A percentile compares a stretch with the other conserved stretches of the same genome.
Evolutionary conservation across 1,284 basidiomycete species (phyloP).

Genomic region (Anthracocystis panici-leucophaei): DNA sequence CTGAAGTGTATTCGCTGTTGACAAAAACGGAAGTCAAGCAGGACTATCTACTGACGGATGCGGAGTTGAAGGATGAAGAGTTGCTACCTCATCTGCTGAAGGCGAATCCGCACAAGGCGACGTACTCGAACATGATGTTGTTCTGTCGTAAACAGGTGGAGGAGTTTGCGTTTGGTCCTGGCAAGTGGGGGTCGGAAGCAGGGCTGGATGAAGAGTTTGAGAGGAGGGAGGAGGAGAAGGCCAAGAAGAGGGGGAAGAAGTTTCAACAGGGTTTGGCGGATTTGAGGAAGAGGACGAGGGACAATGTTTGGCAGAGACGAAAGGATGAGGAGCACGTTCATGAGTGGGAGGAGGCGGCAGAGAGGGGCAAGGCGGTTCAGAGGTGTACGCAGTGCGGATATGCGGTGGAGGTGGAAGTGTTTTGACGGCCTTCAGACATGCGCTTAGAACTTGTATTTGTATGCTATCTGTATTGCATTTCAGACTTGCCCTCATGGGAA

Average conservation of each 20-base stretch:
- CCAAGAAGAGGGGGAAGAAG: conserved; percentile 91
- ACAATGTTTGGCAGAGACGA: conserved; percentile 62
- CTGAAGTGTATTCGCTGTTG: conserved; percentile 89
- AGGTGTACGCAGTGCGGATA: conserved; percentile 56
- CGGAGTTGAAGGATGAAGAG: conserved; percentile 92
- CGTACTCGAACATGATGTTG: conserved; percentile 99
- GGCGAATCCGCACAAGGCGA: conserved; percentile 95
- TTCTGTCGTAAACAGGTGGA: conserved; percentile 95
- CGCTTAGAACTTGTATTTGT: not conserved
- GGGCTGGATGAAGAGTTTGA: conserved; percentile 90
- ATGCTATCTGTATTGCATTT: conserved; percentile 8
- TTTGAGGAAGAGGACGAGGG: conserved; percentile 61
- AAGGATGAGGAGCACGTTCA: conserved; percentile 64
- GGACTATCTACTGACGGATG: conserved; percentile 82
- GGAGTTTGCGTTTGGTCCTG: conserved; percentile 84
- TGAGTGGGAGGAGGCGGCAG: conserved; percentile 52
- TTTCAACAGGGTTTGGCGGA: conserved; percentile 62
- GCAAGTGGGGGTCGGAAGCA: conserved; percentile 95
- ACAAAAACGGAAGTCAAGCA: conserved; percentile 99
- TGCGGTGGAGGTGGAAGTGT: conserved; percentile 58
- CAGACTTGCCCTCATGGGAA: conserved; percentile 44
- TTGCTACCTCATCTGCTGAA: conserved; percentile 92
- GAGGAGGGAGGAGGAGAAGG: conserved; percentile 82
- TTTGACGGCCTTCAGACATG: conserved; percentile 15
- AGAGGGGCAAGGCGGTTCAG: conserved; percentile 44